A percentile compares a stretch with the other conserved stretches of the same genome.
phyloP scores from a whole-genome alignment of 495 filamentous ascomycete genomes.

The Friedmanniomyces endolithicus region DNA sequence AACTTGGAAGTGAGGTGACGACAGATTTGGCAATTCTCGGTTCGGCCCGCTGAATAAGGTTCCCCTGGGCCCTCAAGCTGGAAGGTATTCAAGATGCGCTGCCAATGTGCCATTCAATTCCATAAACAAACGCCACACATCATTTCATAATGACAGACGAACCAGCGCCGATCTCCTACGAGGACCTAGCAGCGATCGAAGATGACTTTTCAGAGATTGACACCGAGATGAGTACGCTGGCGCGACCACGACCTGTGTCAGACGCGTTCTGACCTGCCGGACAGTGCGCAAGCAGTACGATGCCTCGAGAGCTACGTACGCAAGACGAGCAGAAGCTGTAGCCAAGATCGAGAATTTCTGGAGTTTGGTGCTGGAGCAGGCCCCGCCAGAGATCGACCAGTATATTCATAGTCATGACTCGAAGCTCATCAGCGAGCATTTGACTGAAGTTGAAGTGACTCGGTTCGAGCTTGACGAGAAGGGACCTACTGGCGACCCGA shows the following conservation, averaged over 20 bases:
- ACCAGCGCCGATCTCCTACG: conserved; percentile 20
- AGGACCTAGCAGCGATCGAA: conserved; percentile 31
- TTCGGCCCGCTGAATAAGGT: too few species aligned
- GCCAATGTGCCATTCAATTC: too few species aligned
- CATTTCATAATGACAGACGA: conserved; percentile 21
- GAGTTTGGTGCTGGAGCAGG: conserved; percentile 73
- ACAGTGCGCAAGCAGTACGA: conserved; percentile 46
- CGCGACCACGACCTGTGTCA: not conserved
- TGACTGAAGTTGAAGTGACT: conserved; percentile 52
- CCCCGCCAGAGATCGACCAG: conserved; percentile 70
- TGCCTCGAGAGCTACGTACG: conserved; percentile 47
- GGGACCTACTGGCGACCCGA: conserved; percentile 33
- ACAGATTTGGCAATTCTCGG: too few species aligned
- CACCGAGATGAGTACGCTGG: conserved; percentile 49
- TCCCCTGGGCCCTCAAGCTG: too few species aligned
- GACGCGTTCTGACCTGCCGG: not conserved
- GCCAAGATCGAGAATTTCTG: conserved; percentile 71
- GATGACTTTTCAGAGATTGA: conserved; percentile 57
- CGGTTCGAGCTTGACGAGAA: conserved; percentile 60
- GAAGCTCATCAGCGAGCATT: conserved; percentile 46
- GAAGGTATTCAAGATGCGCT: too few species aligned
- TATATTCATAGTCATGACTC: conserved; percentile 70
- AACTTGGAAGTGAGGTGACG: not conserved
- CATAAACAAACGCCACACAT: not conserved
- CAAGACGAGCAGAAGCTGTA: conserved; percentile 55